Conservation (phyloP, 306 rosid genomes). For the Medicago truncatula region DNA sequence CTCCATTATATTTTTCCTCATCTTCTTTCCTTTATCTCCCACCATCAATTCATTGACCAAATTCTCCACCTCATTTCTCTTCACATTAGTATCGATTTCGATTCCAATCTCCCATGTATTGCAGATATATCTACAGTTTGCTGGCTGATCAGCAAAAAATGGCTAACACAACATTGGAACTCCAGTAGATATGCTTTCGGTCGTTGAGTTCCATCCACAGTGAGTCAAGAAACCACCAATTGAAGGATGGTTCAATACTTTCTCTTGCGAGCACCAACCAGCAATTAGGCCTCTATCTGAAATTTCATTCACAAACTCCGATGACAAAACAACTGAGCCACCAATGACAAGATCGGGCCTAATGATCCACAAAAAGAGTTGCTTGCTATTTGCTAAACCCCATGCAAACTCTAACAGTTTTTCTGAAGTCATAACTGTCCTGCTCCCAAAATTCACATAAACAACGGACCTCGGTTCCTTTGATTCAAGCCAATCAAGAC, state of each 20-base stretch:
- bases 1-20: conserved; percentile 27
- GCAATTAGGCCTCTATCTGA: conserved; percentile 29
- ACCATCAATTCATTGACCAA: conserved; percentile 39
- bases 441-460: conserved; percentile 35
- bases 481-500: conserved; percentile 28
- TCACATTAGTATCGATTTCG: conserved; percentile 31
- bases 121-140: conserved; percentile 17
- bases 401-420: conserved; percentile 30
- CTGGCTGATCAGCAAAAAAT: conserved; percentile 24
- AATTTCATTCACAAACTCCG: conserved; percentile 9
- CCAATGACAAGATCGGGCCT: conserved; percentile 25
- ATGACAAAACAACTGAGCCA: conserved; percentile 8
- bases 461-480: conserved; percentile 1
- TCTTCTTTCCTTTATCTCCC: conserved; percentile 40
- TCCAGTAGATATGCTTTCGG: conserved; percentile 19
- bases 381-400: conserved; percentile 33
- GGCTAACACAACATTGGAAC: conserved; percentile 46
- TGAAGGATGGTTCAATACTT: conserved; percentile 22
- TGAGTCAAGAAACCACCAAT: conserved; percentile 30
- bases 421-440: background rate
- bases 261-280: conserved; percentile 18
- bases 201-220: conserved; percentile 34
- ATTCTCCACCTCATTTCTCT: conserved; percentile 37
- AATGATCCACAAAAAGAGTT: conserved; percentile 26
- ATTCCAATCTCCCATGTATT: conserved; percentile 30